phyloP scores from a whole-genome alignment of 805 yeast genomes.

The Tetrapisispora arboricola region DNA sequence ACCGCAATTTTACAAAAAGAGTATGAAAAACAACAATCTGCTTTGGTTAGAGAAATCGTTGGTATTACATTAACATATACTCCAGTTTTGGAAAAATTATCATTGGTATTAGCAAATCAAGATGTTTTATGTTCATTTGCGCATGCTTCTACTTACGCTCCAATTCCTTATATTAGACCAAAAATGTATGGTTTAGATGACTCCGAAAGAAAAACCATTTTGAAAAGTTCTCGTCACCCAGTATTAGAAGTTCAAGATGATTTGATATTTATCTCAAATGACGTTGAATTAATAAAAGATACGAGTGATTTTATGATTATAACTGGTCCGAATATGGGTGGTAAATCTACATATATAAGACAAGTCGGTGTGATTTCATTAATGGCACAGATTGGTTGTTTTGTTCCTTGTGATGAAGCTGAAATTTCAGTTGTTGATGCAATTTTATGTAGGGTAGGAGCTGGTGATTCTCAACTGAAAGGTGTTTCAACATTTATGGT shows the following conservation, averaged over 20 bases:
- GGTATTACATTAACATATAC: slow-evolving; percentile 71
- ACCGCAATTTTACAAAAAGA: slow-evolving; percentile 50
- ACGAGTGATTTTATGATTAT: slow-evolving; percentile 66
- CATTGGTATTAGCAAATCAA: slow-evolving; percentile 54
- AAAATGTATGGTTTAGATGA: slow-evolving; percentile 41
- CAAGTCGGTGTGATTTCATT: slow-evolving; percentile 81
- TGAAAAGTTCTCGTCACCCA: slow-evolving; percentile 85
- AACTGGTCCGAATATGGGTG: slow-evolving; percentile 98
- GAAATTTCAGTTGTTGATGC: slow-evolving; percentile 83
- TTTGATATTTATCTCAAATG: slow-evolving; percentile 82
- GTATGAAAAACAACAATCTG: slow-evolving; percentile 66
- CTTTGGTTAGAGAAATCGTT: slow-evolving; percentile 74
- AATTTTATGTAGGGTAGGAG: slow-evolving; percentile 93
- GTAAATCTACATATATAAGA: slow-evolving; percentile 86
- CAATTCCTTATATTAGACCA: slow-evolving; percentile 73
- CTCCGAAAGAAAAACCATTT: slow-evolving; percentile 39
- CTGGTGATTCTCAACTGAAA: slow-evolving; percentile 93
- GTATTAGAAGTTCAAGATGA: slow-evolving; percentile 90
- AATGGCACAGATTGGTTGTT: slow-evolving; percentile 84
- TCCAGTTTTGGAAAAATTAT: slow-evolving; percentile 62
- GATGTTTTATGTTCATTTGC: slow-evolving; percentile 86
- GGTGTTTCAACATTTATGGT: slow-evolving; percentile 98
- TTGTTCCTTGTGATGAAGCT: slow-evolving; percentile 71
- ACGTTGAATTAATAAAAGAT: slow-evolving; percentile 53
- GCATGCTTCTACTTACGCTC: slow-evolving; percentile 72